These are phyloP conservation scores for Hordeum vulgare DNA, from an alignment of 176 grass and related monocot species.

Conservation along the genomic window MorexV3_pseudomolecules_assembly NC_058519.1:102274209-102274708, in stretches of 20 bases:
- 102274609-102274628: constrained; percentile 5
- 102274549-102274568: constrained; percentile 70
- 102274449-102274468: constrained; percentile 24
- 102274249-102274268: constrained; percentile 2
- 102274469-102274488: constrained; percentile 26
- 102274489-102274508: constrained; percentile 3
- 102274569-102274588: constrained; percentile 72
- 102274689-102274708: background rate
- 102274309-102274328: constrained; percentile 3
- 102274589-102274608: constrained; percentile 43
- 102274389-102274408: constrained; percentile 64
- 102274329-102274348: constrained; percentile 9
- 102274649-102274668: background rate
- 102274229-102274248: background rate
- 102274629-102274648: background rate
- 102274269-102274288: constrained; percentile 1
- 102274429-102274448: constrained; percentile 92
- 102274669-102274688: background rate
- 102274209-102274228: background rate
- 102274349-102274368: constrained; percentile 89
- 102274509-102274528: constrained; percentile 41
- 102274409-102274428: constrained; percentile 97
- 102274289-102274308: background rate
- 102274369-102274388: constrained; percentile 64
- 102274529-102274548: constrained; percentile 68